These are phyloP conservation scores for Coleophoma eucalyptorum DNA, from an alignment of 2,329 filamentous ascomycete species.

Conservation along the genomic window DNA sequence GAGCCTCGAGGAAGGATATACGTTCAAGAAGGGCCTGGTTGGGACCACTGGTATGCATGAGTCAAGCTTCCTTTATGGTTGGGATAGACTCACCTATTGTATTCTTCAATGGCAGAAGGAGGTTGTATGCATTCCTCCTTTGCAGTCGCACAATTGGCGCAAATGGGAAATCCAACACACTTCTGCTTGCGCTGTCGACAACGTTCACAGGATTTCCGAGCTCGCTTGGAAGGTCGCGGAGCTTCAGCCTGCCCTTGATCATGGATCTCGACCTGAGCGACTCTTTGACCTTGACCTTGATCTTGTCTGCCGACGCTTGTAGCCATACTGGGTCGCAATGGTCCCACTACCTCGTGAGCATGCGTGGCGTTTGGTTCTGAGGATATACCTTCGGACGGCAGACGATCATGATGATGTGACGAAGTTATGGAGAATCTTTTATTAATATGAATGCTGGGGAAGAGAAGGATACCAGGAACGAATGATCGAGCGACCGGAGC, in stretches of 20 bases:
- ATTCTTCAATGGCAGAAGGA: conserved; percentile 22
- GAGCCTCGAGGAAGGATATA: conserved; percentile 22
- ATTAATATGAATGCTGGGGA: too few relatives aligned
- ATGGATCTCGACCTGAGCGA: too few relatives aligned
- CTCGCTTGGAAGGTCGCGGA: conserved; percentile 21
- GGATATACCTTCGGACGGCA: too few relatives aligned
- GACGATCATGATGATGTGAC: too few relatives aligned
- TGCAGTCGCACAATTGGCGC: conserved; percentile 19
- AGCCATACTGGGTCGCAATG: too few relatives aligned
- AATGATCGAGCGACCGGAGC: too few relatives aligned
- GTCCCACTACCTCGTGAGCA: too few relatives aligned
- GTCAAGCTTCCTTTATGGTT: conserved; percentile 7
- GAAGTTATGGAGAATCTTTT: too few relatives aligned
- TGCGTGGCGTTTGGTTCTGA: too few relatives aligned
- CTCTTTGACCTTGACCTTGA: too few relatives aligned
- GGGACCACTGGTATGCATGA: conserved; percentile 13
- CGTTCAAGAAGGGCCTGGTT: conserved; percentile 19
- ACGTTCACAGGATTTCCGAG: conserved; percentile 20
- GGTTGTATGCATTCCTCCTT: conserved; percentile 22
- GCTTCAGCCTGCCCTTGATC: conserved; percentile 12
- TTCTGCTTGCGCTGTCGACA: conserved; percentile 21
- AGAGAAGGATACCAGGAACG: too few relatives aligned
- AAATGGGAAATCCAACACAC: conserved; percentile 22
- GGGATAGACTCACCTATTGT: conserved; percentile 23
- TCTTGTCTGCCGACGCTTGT: too few relatives aligned